Conservation (phyloP, 208 protist genomes). For the Blastocrithidia nonstop region DNA sequence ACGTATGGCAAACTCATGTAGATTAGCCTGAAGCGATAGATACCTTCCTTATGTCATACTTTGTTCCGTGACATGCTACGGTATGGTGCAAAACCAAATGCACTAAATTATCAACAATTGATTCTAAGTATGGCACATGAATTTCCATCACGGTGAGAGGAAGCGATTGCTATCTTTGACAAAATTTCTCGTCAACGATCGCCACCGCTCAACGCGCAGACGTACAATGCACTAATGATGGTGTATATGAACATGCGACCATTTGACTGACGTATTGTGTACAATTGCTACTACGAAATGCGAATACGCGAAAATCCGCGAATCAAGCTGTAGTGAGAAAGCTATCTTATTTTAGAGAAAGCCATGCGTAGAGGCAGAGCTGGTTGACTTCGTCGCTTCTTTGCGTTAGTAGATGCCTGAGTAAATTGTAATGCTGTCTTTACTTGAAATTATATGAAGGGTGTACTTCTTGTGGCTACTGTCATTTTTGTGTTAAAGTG, state of each 20-base stretch:
- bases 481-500: constrained; percentile 39
- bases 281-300: constrained; percentile 81
- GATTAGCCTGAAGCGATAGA: constrained; percentile 52
- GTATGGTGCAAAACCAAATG: constrained; percentile 32
- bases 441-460: constrained; percentile 33
- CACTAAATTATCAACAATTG: constrained; percentile 58
- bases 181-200: constrained; percentile 28
- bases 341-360: constrained; percentile 53
- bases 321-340: constrained; percentile 68
- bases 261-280: constrained; percentile 82
- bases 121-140: constrained; percentile 48
- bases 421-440: constrained; percentile 39
- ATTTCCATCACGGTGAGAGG: constrained; percentile 61
- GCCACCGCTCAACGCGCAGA: constrained; percentile 24
- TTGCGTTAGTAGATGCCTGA: constrained; percentile 76
- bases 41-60: constrained; percentile 33
- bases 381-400: constrained; percentile 37
- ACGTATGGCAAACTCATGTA: constrained; percentile 67
- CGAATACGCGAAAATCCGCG: constrained; percentile 26
- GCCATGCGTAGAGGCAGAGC: constrained; percentile 42
- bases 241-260: constrained; percentile 82
- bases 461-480: constrained; percentile 25
- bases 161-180: constrained; percentile 73
- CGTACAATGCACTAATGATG: constrained; percentile 74
- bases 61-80: constrained; percentile 60